Percentiles rank a stretch among this genome's conserved stretches.
These are phyloP conservation scores for Corniculantispora saksenae DNA, from an alignment of 2,329 filamentous ascomycete species.

Conservation along the genomic window DNA sequence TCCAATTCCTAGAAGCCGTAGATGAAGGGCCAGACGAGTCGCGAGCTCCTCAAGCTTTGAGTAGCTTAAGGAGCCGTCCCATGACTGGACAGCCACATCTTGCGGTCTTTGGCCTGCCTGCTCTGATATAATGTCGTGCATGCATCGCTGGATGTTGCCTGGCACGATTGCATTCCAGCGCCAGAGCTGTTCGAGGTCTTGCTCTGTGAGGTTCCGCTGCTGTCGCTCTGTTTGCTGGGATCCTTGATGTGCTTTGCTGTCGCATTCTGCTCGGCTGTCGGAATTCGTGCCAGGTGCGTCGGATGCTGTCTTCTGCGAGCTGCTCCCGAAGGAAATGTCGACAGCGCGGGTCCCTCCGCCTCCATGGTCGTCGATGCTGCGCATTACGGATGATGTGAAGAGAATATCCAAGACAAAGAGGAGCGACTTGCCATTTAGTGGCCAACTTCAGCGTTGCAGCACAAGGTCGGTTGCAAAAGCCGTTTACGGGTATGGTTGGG, in stretches of 20 bases:
- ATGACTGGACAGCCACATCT: conserved; percentile 48
- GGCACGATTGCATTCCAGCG: conserved; percentile 47
- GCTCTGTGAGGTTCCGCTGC: conserved; percentile 23
- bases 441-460: conserved; percentile 3
- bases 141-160: conserved; percentile 41
- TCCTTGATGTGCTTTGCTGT: not conserved
- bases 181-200: conserved; percentile 48
- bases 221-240: not conserved
- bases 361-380: conserved; percentile 27
- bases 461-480: not conserved
- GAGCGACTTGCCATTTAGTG: not conserved
- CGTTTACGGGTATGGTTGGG: conserved; percentile 6
- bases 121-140: conserved; percentile 49
- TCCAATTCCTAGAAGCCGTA: conserved; percentile 38
- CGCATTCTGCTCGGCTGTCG: not conserved
- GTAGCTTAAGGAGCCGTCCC: conserved; percentile 52
- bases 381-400: conserved; percentile 23
- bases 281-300: conserved; percentile 3
- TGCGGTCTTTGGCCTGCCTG: conserved; percentile 38
- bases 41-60: conserved; percentile 45
- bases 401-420: not conserved
- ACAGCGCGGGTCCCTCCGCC: conserved; percentile 22
- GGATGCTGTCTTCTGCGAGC: conserved; percentile 13
- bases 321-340: conserved; percentile 16
- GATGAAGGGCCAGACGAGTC: conserved; percentile 41